These are phyloP conservation scores for Fusarium subglutinans DNA, from an alignment of 2,329 filamentous ascomycete species.

Conservation along the genomic window DNA sequence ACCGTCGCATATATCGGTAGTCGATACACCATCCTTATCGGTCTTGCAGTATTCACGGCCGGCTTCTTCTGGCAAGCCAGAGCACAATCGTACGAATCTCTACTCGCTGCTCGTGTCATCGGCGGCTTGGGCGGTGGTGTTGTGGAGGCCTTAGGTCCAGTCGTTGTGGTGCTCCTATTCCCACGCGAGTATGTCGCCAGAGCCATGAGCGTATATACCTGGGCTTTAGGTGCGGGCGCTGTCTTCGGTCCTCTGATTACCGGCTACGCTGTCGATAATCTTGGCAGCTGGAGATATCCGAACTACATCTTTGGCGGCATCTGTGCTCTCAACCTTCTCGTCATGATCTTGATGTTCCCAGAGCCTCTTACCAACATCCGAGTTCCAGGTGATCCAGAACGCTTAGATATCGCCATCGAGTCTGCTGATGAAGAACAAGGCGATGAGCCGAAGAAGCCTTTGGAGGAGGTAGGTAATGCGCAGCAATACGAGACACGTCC, in stretches of 20 bases:
- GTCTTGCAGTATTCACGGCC: background rate
- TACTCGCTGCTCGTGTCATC: background rate
- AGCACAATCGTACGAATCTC: background rate
- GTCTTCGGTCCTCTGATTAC: background rate
- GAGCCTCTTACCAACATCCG: background rate
- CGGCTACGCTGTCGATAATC: background rate
- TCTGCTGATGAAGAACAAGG: background rate
- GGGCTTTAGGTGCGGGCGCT: rapidly evolving
- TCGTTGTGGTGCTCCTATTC: background rate
- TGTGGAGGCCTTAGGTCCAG: background rate
- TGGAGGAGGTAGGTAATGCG: background rate
- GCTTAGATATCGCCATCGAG: rapidly evolving
- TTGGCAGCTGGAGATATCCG: background rate
- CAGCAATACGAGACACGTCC: background rate
- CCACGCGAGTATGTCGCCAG: background rate
- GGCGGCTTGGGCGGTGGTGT: background rate
- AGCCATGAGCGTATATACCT: background rate
- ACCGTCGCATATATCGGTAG: background rate
- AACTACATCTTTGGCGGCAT: background rate
- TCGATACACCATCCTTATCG: background rate
- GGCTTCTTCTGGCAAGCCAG: background rate
- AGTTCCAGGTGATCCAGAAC: background rate
- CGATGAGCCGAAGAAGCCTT: background rate
- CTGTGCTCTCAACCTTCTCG: background rate
- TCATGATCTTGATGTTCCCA: background rate